These are phyloP conservation scores for Chondrus crispus DNA, from an alignment of 23 red algal genomes.

Conservation along the genomic window DNA sequence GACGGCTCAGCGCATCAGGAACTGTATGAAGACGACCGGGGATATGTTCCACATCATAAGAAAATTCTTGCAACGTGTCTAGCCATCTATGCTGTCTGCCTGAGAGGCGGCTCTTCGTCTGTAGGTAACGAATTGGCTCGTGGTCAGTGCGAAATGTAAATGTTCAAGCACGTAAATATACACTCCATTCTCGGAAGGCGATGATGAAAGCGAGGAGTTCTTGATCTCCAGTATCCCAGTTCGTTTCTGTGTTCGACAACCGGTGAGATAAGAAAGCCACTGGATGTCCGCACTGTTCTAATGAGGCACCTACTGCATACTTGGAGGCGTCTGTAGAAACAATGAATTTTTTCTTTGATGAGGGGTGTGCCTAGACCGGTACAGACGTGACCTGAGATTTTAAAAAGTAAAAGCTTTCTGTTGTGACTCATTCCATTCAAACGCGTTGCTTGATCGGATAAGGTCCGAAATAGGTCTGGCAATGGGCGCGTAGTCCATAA, in stretches of 20 bases:
- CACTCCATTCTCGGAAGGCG: background rate
- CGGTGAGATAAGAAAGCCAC: background rate
- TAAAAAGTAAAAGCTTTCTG: background rate
- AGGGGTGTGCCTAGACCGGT: background rate
- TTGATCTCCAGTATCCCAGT: background rate
- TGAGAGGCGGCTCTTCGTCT: background rate
- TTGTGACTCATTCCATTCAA: background rate
- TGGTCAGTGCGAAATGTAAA: conserved; percentile 23
- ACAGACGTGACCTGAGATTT: background rate
- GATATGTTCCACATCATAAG: background rate
- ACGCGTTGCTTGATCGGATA: background rate
- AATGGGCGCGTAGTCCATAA: conserved; percentile 11
- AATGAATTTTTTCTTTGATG: background rate
- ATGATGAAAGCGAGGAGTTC: background rate
- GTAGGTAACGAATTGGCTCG: conserved; percentile 33
- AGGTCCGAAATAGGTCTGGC: conserved; percentile 3
- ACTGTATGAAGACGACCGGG: background rate
- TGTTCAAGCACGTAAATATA: background rate
- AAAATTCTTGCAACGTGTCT: background rate
- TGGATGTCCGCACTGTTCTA: background rate
- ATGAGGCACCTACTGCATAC: background rate
- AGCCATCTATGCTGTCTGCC: conserved; percentile 1
- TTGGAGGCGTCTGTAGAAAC: background rate
- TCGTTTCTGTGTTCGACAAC: background rate
- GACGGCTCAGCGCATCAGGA: background rate